Evolutionary conservation across 2,329 filamentous ascomycete genomes (phyloP).

Genomic region (Calycina herbarum): DNA sequence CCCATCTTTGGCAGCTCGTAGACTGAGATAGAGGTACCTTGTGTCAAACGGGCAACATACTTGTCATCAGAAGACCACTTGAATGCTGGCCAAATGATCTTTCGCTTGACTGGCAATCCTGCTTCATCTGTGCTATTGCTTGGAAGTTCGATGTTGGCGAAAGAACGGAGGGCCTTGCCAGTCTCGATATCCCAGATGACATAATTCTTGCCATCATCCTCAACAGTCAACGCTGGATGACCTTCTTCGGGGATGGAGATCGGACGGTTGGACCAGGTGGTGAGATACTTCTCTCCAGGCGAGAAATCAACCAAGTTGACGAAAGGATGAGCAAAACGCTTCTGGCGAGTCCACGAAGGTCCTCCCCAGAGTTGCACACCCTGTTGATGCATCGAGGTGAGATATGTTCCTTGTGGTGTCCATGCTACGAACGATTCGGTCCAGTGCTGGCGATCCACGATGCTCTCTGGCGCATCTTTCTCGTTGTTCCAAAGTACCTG

Average conservation of each 20-base stretch:
- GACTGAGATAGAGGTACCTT: constrained; percentile 84
- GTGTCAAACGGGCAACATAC: constrained; percentile 90
- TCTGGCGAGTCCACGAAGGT: constrained; percentile 82
- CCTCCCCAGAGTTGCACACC: constrained; percentile 98
- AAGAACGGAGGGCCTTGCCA: constrained; percentile 85
- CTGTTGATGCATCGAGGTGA: constrained; percentile 92
- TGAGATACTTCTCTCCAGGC: constrained; percentile 86
- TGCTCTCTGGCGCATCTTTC: constrained; percentile 80
- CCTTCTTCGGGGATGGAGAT: constrained; percentile 89
- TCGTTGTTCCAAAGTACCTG: constrained; percentile 99
- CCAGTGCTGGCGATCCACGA: constrained; percentile 94
- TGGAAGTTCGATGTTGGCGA: constrained; percentile 82
- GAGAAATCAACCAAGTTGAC: constrained; percentile 98
- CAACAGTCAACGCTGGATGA: constrained; percentile 78
- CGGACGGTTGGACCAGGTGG: constrained; percentile 94
- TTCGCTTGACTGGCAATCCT: constrained; percentile 74
- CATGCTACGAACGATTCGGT: constrained; percentile 98
- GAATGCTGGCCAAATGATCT: constrained; percentile 97
- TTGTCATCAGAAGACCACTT: constrained; percentile 99
- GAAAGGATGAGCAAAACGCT: constrained; percentile 90
- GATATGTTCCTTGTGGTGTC: constrained; percentile 91
- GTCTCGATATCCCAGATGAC: constrained; percentile 97
- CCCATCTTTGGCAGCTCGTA: constrained; percentile 90
- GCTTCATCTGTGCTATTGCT: constrained; percentile 59
- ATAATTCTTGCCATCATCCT: constrained; percentile 99